Evolutionary conservation across 163 green algal genomes (phyloP).

Genomic region (Botryococcus braunii): DNA sequence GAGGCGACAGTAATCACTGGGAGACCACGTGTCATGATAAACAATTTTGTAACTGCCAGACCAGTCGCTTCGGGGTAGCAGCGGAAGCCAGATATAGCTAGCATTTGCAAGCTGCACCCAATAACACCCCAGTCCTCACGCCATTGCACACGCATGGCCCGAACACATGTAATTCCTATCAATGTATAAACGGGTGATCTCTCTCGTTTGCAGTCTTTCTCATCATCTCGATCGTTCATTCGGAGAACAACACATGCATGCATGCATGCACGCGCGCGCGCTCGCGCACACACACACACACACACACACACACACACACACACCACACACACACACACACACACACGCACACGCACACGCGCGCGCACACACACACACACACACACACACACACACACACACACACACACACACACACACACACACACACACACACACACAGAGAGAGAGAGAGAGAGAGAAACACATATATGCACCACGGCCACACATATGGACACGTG

Average conservation of each 20-base stretch:
- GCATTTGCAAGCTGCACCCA: constrained; percentile 4
- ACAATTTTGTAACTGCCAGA: too few species aligned
- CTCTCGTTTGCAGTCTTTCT: background rate
- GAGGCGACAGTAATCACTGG: too few species aligned
- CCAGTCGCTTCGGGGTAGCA: constrained; percentile 1
- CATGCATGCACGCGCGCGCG: background rate
- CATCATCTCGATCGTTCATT: background rate
- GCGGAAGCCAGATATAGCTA: constrained; percentile 20
- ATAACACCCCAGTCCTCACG: background rate
- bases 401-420: too few species aligned
- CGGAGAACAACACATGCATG: background rate
- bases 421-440: background rate
- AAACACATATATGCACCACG: background rate
- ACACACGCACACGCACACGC: too few species aligned
- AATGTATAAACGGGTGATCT: background rate
- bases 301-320: too few species aligned
- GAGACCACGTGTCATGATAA: too few species aligned
- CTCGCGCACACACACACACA: background rate
- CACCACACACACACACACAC: too few species aligned
- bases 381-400: background rate
- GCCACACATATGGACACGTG: background rate
- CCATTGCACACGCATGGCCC: background rate
- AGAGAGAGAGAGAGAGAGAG: background rate
- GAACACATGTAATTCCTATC: background rate
- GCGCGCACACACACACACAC: background rate